Base-by-base conservation (phyloP, 2,329 filamentous ascomycete genomes). In the Cercospora janseana region DNA sequence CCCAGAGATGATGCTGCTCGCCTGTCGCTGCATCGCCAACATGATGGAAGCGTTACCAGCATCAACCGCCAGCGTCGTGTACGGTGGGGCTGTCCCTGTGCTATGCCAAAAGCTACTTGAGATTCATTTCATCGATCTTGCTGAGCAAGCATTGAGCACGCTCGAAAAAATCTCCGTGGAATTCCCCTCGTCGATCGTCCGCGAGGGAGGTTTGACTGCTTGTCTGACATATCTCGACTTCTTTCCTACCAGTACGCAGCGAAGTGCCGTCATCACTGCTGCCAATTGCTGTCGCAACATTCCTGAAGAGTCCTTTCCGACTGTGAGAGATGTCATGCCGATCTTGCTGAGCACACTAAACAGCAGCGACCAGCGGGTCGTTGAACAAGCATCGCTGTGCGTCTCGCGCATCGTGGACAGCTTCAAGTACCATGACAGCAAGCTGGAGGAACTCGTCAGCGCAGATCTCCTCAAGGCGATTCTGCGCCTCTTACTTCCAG, bases 221-320 rank as follows among this genome's bases (percentile, higher is more conserved):
- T 98, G 93, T 65, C 74, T 98, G 58, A 94, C 88, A 0, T 97
- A 93, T 66, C 80, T 98, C 51, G 93, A 98, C 67, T 98, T 98
- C 72, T 98, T 98, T 64, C 87, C 92, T 12, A 98, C 93, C 0
- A 93, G 92, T 69, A 97, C 93, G 2, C 93, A 98, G 70, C 83
- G 93, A 58, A 96, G 92, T 10, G 93, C 93, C 5, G 93, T 98
- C 6, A 97, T 91, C 3, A 98, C 92, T 9, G 93, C 94, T 7
- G 94, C 93, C 49, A 98, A 98, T 66, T 98, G 93, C 73, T 98
- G 94, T 69, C 87, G 93, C 56, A 96, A 96, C 66, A 93, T 98
- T 13, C 88, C 91, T 1, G 86, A 92, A 61, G 93, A 97, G 63
- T 94, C 89, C 0, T 98, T 98, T 65, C 77, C 83, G 1, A 91